These are phyloP conservation scores for Pneumocystis carinii DNA, from an alignment of 1,139 yeast species.

Conservation along the genomic window DNA sequence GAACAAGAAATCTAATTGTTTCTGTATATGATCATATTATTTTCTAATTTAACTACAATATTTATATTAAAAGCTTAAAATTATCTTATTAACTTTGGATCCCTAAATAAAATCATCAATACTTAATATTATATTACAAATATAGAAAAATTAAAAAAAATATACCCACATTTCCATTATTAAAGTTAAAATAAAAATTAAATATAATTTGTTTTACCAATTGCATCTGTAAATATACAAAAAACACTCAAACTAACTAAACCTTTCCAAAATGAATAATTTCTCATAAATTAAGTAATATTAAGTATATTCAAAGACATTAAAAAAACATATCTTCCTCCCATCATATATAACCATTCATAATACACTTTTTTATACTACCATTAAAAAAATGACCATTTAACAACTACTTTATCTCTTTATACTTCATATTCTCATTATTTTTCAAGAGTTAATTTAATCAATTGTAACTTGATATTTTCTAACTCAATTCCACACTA, in stretches of 20 bases:
- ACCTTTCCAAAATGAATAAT: constrained; percentile 46
- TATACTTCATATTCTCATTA: not conserved
- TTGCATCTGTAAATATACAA: constrained; percentile 67
- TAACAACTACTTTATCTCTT: not conserved
- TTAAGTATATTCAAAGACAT: not conserved
- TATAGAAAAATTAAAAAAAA: constrained; percentile 69
- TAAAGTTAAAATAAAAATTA: constrained; percentile 46
- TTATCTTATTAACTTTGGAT: not conserved
- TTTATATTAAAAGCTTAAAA: not conserved
- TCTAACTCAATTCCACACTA: not conserved
- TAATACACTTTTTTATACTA: not conserved
- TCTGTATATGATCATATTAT: constrained; percentile 73
- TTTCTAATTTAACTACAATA: constrained; percentile 57
- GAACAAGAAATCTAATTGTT: constrained; percentile 74
- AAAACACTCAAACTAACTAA: constrained; percentile 62
- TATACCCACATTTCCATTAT: constrained; percentile 74
- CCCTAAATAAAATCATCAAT: not conserved
- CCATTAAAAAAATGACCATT: not conserved
- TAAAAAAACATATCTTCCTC: not conserved
- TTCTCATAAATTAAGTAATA: constrained; percentile 35
- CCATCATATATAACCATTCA: not conserved
- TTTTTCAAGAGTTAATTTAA: not conserved
- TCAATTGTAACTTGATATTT: not conserved
- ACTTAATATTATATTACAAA: constrained; percentile 19
- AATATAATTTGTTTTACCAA: constrained; percentile 52